Conservation (phyloP, 2,329 filamentous ascomycete genomes). For the Colletotrichum sp. region DNA sequence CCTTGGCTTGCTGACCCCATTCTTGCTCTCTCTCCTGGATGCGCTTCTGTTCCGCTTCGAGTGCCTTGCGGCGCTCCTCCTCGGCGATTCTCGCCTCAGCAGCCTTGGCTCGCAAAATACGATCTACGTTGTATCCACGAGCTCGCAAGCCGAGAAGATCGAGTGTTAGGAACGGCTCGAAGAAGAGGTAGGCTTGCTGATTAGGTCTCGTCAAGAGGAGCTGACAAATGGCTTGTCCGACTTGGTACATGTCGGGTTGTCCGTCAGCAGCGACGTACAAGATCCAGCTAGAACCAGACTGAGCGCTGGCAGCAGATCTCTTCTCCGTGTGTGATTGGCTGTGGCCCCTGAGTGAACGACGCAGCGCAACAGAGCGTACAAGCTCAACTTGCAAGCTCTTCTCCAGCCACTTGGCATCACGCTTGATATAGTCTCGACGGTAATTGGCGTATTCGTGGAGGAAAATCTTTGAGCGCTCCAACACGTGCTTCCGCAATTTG, state of each 20-base stretch:
- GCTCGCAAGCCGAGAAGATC: conserved; percentile 81
- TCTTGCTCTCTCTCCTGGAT: conserved; percentile 62
- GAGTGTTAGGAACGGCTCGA: conserved; percentile 89
- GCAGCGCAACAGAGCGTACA: conserved; percentile 79
- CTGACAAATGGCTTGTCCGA: conserved; percentile 85
- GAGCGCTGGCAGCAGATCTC: conserved; percentile 72
- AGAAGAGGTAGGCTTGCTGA: conserved; percentile 86
- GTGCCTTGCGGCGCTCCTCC: conserved; percentile 75
- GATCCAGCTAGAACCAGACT: conserved; percentile 59
- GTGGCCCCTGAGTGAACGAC: conserved; percentile 75
- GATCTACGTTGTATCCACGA: conserved; percentile 95
- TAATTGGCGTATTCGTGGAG: conserved; percentile 78
- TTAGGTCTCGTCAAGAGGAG: conserved; percentile 82
- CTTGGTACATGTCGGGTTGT: conserved; percentile 85
- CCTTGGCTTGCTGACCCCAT: conserved; percentile 48
- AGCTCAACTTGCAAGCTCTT: conserved; percentile 80
- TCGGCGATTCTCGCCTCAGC: conserved; percentile 89
- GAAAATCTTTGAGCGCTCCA: conserved; percentile 89
- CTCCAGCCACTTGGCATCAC: conserved; percentile 90
- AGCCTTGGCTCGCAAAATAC: conserved; percentile 87
- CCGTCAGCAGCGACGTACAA: conserved; percentile 76
- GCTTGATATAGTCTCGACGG: conserved; percentile 77
- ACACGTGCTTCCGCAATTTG: conserved; percentile 77
- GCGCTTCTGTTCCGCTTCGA: conserved; percentile 74
- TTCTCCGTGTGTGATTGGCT: conserved; percentile 75